phyloP scores from a whole-genome alignment of 805 yeast genomes.

The Candida caryicola region DNA sequence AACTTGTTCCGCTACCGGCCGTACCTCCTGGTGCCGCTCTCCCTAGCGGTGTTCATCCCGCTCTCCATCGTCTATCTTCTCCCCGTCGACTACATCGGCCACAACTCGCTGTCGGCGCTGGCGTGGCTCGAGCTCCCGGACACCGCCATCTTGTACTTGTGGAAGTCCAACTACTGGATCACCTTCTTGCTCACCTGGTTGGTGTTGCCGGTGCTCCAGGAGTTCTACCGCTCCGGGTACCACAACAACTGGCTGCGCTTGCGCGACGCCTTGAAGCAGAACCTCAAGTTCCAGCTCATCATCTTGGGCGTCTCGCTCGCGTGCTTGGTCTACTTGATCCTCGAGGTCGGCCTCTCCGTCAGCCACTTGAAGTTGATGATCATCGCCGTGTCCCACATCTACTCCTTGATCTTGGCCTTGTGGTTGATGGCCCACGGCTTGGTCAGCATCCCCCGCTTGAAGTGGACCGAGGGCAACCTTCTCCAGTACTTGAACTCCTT shows the following conservation, averaged over 20 bases:
- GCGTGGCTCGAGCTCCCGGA: slow-evolving; percentile 47
- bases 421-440: slow-evolving; percentile 88
- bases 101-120: slow-evolving; percentile 34
- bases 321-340: slow-evolving; percentile 58
- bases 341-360: slow-evolving; percentile 52
- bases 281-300: slow-evolving; percentile 59
- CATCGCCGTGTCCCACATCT: slow-evolving; percentile 74
- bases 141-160: slow-evolving; percentile 48
- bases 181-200: slow-evolving; percentile 81
- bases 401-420: slow-evolving; percentile 67
- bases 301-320: slow-evolving; percentile 50
- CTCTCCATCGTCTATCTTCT: slow-evolving; percentile 68
- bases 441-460: slow-evolving; percentile 58
- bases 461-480: slow-evolving; percentile 36
- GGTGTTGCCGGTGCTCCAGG: slow-evolving; percentile 67
- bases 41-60: slow-evolving; percentile 68
- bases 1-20: slow-evolving; percentile 32
- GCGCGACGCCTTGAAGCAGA: slow-evolving; percentile 53
- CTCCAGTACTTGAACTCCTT: slow-evolving; percentile 27
- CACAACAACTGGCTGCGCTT: slow-evolving; percentile 46
- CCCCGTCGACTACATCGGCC: slow-evolving; percentile 71
- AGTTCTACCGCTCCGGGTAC: slow-evolving; percentile 70
- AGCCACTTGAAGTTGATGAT: slow-evolving; percentile 61
- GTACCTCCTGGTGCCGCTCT: slow-evolving; percentile 46
- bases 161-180: slow-evolving; percentile 79